Base-by-base conservation (phyloP, 805 yeast species). In the Zygoascus bituminiphila region DNA sequence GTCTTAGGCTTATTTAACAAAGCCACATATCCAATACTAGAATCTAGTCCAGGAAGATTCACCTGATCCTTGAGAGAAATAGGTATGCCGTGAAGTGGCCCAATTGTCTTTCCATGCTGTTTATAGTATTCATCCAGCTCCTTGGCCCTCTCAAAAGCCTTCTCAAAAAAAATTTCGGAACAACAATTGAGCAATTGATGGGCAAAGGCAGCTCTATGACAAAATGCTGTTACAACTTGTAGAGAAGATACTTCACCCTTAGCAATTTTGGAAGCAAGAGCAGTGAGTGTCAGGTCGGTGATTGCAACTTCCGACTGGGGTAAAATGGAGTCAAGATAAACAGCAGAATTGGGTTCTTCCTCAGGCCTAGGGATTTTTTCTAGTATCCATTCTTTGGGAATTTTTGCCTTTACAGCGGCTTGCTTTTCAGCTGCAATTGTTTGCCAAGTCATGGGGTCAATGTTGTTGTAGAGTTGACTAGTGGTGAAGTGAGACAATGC, bases 1-100 rank as follows among this genome's bases (percentile, higher is more conserved):
- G 57, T 60, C 40, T 68, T 72, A 42, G 67, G 58, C n/a, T 39
- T 75, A 74, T 47, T 42, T 4, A 42, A 22, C 4, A 19, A 23
- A 14, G 68, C 67, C 2, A 48, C 46, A 33, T 45, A 54, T 19
- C 82, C 83, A 55, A 76, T 63, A 8, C 76, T 61, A 2, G 82
- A 67, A n/a, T 73, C 74, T 20, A 69, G 66, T 2, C 80, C 82
- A 42, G 64, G 63, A 45, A 78, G 56, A 49, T 73, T 69, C 46
- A 74, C 62, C 45, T 70, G 69, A 51, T 76, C 80, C 56, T 81
- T 81, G 45, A 81, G 67, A 0, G 84, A 78, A 23, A 81, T 67
- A 2, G 87, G 88, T 24, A 81, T 64, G 2, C 88, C 88, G 56
- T 81, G 86, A 40, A 81, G 70, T 1, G 84, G 81, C 29, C 86